A percentile compares a stretch with the other conserved stretches of the same genome.
Conservation (phyloP, 129 eudicot species). For the Escallonia rubra region DNA sequence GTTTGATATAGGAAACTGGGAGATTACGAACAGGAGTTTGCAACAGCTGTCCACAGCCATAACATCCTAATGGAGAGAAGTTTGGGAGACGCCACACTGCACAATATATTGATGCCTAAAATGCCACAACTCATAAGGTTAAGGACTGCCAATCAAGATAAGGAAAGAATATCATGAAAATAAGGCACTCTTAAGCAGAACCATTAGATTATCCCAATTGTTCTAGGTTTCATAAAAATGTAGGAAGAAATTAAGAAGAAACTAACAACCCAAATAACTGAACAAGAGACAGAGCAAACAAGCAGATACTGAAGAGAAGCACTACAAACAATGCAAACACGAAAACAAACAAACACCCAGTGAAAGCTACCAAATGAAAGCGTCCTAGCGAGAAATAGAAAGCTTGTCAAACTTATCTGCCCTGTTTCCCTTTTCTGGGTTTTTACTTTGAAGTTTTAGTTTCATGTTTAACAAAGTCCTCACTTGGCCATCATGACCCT, state of each 20-base stretch:
- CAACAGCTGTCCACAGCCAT: no score
- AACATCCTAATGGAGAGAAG: background rate
- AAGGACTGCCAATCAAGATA: background rate
- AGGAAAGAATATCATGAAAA: background rate
- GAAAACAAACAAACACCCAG: constrained; percentile 17
- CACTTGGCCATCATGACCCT: constrained; percentile 66
- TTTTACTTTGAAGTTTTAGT: constrained; percentile 1
- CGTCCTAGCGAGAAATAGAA: constrained; percentile 23
- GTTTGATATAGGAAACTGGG: background rate
- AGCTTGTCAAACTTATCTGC: constrained; percentile 35
- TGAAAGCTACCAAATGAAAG: constrained; percentile 9
- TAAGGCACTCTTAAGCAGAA: background rate
- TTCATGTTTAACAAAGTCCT: constrained; percentile 14
- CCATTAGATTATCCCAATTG: background rate
- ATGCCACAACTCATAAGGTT: background rate
- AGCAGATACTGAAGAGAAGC: constrained; percentile 21
- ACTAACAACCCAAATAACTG: constrained; percentile 3
- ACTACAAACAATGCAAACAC: constrained; percentile 27
- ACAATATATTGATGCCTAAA: background rate
- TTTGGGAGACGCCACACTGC: no score
- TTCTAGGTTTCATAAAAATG: constrained; percentile 9
- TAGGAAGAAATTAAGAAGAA: background rate
- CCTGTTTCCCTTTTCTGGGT: constrained; percentile 9
- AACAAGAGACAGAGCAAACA: constrained; percentile 23
- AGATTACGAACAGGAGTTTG: no score